Percentiles rank a stretch among this genome's conserved stretches.
Conservation (phyloP, 1,139 yeast species). For the Kurtzmaniella quercitrusa region DNA sequence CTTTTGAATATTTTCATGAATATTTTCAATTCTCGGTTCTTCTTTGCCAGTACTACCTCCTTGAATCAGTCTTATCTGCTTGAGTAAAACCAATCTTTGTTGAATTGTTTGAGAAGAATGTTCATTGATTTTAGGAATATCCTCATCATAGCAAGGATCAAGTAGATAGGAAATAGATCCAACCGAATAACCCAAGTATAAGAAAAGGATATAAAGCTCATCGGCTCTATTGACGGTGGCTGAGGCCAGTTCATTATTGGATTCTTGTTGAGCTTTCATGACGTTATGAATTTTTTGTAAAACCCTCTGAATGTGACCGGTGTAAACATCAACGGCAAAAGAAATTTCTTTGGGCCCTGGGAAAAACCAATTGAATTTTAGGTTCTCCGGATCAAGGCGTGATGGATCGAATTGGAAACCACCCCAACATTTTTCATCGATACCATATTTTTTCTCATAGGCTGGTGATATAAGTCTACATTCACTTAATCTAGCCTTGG, state of each 20-base stretch:
- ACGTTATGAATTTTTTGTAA: conserved; percentile 39
- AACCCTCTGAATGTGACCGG: conserved; percentile 42
- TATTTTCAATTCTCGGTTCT: conserved; percentile 25
- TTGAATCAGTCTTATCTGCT: conserved; percentile 27
- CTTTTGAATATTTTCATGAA: conserved; percentile 34
- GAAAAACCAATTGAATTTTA: conserved; percentile 69
- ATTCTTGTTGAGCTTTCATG: conserved; percentile 19
- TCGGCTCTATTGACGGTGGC: conserved; percentile 34
- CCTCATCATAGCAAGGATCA: conserved; percentile 61
- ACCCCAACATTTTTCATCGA: conserved; percentile 66
- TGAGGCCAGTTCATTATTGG: conserved; percentile 13
- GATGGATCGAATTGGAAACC: conserved; percentile 54
- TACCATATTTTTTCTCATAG: conserved; percentile 25
- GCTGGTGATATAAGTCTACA: conserved; percentile 48
- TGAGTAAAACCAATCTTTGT: conserved; percentile 29
- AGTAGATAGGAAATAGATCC: conserved; percentile 76
- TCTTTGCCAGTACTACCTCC: conserved; percentile 16
- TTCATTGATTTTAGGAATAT: conserved; percentile 34
- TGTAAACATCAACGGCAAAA: conserved; percentile 61
- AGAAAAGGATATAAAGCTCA: conserved; percentile 50
- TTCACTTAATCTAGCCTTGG: conserved; percentile 57
- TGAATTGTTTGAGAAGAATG: conserved; percentile 34
- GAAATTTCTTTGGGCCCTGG: conserved; percentile 58
- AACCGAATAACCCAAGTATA: conserved; percentile 55
- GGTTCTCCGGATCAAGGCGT: conserved; percentile 36